These are phyloP conservation scores for Amyloporia xantha DNA, from an alignment of 768 basidiomycete genomes.

Conservation along the genomic window DNA sequence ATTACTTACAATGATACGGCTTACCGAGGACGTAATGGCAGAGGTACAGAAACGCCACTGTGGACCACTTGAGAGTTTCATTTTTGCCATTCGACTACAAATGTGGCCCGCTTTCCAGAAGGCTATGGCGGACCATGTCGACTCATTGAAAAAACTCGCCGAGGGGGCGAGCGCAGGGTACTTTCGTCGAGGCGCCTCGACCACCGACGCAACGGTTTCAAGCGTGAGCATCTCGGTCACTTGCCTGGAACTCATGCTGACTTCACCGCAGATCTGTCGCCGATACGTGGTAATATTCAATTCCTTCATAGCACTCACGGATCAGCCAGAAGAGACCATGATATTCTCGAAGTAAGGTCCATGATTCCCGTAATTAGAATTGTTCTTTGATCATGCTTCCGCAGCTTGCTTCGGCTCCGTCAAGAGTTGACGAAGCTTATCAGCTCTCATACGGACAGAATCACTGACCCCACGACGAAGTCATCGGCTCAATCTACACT, in stretches of 20 bases:
- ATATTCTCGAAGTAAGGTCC: conserved; percentile 81
- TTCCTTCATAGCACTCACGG: conserved; percentile 73
- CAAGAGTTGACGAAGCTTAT: conserved; percentile 79
- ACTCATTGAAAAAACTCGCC: conserved; percentile 74
- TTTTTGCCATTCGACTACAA: conserved; percentile 73
- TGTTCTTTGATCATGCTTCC: neutral
- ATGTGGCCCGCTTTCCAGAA: conserved; percentile 96
- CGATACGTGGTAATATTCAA: conserved; percentile 80
- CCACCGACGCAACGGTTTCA: conserved; percentile 64
- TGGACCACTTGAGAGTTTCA: conserved; percentile 72
- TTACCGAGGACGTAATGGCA: conserved; percentile 73
- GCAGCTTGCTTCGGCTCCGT: conserved; percentile 76
- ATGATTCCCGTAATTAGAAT: neutral
- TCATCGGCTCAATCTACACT: conserved; percentile 66
- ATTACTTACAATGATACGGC: conserved; percentile 84
- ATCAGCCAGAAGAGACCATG: conserved; percentile 90
- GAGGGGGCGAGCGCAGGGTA: conserved; percentile 62
- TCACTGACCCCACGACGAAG: conserved; percentile 50
- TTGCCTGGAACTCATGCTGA: neutral
- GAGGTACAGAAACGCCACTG: conserved; percentile 76
- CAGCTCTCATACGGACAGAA: conserved; percentile 60
- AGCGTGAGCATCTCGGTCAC: conserved; percentile 8
- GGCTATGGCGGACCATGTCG: conserved; percentile 76
- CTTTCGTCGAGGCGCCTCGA: conserved; percentile 51
- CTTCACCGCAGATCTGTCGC: conserved; percentile 51